Evolutionary conservation across 1,139 yeast species (phyloP), one percentile per base, ranked within the genome.

Genomic region (Nakaseomyces kungkrabaensis): DNA sequence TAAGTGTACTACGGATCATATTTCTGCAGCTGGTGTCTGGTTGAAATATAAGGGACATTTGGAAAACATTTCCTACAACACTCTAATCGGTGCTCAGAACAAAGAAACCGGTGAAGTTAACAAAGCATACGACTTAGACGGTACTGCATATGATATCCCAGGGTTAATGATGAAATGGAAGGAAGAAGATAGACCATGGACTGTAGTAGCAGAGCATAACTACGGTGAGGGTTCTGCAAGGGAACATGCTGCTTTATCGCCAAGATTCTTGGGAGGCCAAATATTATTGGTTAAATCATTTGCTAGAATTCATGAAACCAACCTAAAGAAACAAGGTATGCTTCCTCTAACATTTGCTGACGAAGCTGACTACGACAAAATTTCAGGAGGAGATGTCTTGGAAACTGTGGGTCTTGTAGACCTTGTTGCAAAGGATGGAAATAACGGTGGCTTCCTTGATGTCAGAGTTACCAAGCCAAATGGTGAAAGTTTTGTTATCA

Each of bases 1-100:
- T 56, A 92, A 92, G 72, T 90, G 97, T 75, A 92, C 98, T 45
- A 92, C 98, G 41, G 98, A 92, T 70, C 98, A 92, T 66, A 92
- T 92, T 60, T 89, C 97, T 29, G 97, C 97, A 42, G 98, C 98
- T 37, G 98, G 98, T 65, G 94, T 84, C n/a, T 92, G 98, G 98
- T 79, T 92, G 71, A 92, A 92, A 73, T 92, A 92, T 73, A 92
- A 92, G 74, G 98, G 98, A 22, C 98, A 92, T 67, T 76, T 92
- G 62, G 97, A 90, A 68, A 92, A 92, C 71, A 92, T 92, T 58
- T 86, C 97, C 11, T 79, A 92, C 73, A 92, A 92, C 73, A 90
- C 97, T 6, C 76, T 92, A 61, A 92, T 92, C 63, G 98, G 98
- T 56, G 98, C 98, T 13, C 95, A 87, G 54, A 92, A 92, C 68